These are phyloP conservation scores for Boletales sp. DNA, from an alignment of 768 basidiomycete genomes.

Conservation along the genomic window DNA sequence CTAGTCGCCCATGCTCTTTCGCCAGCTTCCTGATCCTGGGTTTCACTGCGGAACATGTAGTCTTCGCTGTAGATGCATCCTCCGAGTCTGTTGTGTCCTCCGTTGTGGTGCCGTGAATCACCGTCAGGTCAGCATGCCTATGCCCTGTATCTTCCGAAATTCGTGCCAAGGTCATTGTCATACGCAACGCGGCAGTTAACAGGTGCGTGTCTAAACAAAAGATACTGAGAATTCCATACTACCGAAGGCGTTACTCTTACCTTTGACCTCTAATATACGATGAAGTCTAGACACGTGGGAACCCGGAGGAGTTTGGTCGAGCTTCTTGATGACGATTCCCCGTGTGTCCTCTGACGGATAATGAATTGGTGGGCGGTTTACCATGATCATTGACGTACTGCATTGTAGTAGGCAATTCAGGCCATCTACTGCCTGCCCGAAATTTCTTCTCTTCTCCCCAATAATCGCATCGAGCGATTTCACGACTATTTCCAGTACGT, in stretches of 20 bases:
- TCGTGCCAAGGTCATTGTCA: slow-evolving; percentile 11
- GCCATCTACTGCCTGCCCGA: slow-evolving; percentile 19
- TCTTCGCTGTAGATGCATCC: background rate
- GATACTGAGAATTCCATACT: background rate
- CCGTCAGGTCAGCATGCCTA: background rate
- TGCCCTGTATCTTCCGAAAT: slow-evolving; percentile 12
- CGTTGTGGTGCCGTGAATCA: background rate
- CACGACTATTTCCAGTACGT: slow-evolving; percentile 9
- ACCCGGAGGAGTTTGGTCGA: background rate
- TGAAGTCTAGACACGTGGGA: slow-evolving; percentile 6
- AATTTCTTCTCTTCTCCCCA: background rate
- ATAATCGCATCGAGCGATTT: slow-evolving; percentile 11
- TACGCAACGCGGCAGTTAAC: slow-evolving; percentile 13
- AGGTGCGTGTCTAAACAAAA: slow-evolving; percentile 4
- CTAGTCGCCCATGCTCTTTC: too few relatives aligned
- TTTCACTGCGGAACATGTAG: background rate
- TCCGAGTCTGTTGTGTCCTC: too few relatives aligned
- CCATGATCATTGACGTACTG: slow-evolving; percentile 3
- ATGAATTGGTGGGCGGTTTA: background rate
- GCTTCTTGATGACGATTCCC: slow-evolving; percentile 1
- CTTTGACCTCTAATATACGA: slow-evolving; percentile 7
- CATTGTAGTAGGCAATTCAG: slow-evolving; percentile 14
- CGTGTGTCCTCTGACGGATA: slow-evolving; percentile 10
- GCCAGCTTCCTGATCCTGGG: too few relatives aligned
- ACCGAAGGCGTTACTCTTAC: background rate